Base-by-base conservation (phyloP, 2,329 filamentous ascomycete species). In the Botrytis byssoidea region DNA sequence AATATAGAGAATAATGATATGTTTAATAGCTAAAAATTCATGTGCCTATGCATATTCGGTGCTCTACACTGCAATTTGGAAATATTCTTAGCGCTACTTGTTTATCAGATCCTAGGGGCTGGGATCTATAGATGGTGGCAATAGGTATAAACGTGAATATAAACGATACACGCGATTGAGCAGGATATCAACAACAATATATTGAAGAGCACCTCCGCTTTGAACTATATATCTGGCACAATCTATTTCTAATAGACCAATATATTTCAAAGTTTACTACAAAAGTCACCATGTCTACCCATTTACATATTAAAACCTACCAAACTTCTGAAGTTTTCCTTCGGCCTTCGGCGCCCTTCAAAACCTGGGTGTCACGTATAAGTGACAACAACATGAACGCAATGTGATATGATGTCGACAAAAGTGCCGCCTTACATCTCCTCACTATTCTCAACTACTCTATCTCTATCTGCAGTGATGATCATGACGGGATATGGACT, bases 241-340 rank as follows among this genome's bases (percentile, higher is more conserved):
- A 4, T 6, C 5, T 4, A 16, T 29, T 29, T 9, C 0, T 8
- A 29, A 29, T 4, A 10, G 5, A 55, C 0, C n/a, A 55, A 29
- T 4, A 4, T 7, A 2, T 55, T 18, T 8, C 8, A 18, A 4
- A 18, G 3, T 1, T 2, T 18, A 18, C 9, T 0, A 0, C 3
- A 32, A 57, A 3, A 1, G 0, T 8, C 16, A 29, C 29, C n/a
- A 18, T 57, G 18, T 1, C 6, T 29, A 57, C 6, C 16, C 1
- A 32, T 7, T 12, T 16, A 7, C n/a, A 32, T 29, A 2, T 16
- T 0, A 32, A 29, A 29, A 4, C n/a, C 6, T 0, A 3, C 3
- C 2, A 32, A 32, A 32, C 7, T 32, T 10, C 0, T 3, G 0
- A 29, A 29, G 7, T 57, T 18, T n/a, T 51, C 51, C 16, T 29